These are phyloP conservation scores for Penicillium daleae DNA, from an alignment of 495 filamentous ascomycete genomes.

Conservation along the genomic window DNA sequence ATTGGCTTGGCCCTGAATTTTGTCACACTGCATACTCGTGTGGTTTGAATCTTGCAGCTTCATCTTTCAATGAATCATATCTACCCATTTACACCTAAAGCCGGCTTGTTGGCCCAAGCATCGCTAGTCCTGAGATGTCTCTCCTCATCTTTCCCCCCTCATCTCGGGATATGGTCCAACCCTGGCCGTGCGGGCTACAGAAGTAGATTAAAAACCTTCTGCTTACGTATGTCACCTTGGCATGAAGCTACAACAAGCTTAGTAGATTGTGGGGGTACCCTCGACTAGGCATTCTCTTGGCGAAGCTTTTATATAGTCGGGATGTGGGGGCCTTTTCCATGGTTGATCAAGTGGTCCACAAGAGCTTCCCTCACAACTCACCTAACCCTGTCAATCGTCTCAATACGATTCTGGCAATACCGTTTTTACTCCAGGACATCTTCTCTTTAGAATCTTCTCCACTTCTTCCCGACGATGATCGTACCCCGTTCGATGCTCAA, in stretches of 20 bases:
- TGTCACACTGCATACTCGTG: neutral
- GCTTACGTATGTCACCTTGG: conserved; percentile 14
- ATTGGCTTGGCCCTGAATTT: neutral
- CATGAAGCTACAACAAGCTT: conserved; percentile 5
- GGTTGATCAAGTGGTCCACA: conserved; percentile 11
- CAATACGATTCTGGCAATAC: neutral
- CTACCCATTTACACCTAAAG: neutral
- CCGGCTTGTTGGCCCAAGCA: neutral
- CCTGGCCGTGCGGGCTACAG: neutral
- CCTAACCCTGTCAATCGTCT: neutral
- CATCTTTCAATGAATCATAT: neutral
- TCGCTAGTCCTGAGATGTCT: neutral
- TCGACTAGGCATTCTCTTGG: neutral
- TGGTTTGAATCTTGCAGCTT: neutral
- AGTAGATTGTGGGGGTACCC: neutral
- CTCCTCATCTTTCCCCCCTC: neutral
- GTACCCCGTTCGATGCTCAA: neutral
- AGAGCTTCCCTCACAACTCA: conserved; percentile 4
- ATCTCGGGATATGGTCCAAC: conserved; percentile 13
- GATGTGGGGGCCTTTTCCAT: conserved; percentile 15
- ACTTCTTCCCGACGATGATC: conserved; percentile 6
- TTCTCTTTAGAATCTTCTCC: conserved; percentile 7
- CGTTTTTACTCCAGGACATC: neutral
- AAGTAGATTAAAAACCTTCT: neutral
- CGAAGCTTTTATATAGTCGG: conserved; percentile 12